These are phyloP conservation scores for Cladosporium velox DNA, from an alignment of 2,329 filamentous ascomycete species.

Conservation along the genomic window DNA sequence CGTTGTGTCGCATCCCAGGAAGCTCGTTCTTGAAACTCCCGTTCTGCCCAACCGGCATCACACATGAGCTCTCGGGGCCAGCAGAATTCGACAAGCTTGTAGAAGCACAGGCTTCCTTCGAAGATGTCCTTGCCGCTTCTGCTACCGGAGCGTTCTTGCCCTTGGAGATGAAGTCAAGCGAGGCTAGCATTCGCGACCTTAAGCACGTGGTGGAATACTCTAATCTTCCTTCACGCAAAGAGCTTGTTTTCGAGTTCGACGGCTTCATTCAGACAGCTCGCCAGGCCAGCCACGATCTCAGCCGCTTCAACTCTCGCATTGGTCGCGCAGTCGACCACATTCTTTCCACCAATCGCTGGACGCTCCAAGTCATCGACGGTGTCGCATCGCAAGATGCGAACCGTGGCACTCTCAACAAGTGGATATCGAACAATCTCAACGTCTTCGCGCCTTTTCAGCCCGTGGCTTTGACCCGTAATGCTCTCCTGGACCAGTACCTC, in stretches of 20 bases:
- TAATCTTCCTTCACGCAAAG: slow-evolving; percentile 65
- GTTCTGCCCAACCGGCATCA: slow-evolving; percentile 54
- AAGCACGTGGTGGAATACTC: slow-evolving; percentile 72
- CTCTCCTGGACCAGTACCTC: slow-evolving; percentile 72
- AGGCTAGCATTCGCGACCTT: slow-evolving; percentile 72
- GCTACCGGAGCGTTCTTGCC: slow-evolving; percentile 68
- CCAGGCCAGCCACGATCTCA: slow-evolving; percentile 65
- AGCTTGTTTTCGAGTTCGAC: slow-evolving; percentile 74
- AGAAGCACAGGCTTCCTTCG: slow-evolving; percentile 72
- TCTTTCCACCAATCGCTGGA: slow-evolving; percentile 75
- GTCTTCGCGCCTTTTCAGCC: slow-evolving; percentile 63
- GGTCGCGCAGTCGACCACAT: slow-evolving; percentile 73
- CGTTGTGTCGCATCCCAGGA: slow-evolving; percentile 70
- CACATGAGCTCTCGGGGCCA: slow-evolving; percentile 33
- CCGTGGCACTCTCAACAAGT: slow-evolving; percentile 43
- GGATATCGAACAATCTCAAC: slow-evolving; percentile 47
- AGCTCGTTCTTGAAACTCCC: slow-evolving; percentile 62
- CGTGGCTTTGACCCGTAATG: slow-evolving; percentile 59
- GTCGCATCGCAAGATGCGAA: slow-evolving; percentile 51
- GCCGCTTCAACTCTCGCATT: slow-evolving; percentile 75
- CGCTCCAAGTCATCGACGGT: slow-evolving; percentile 66
- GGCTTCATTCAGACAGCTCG: slow-evolving; percentile 71
- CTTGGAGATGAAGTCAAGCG: slow-evolving; percentile 76
- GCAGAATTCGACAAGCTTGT: slow-evolving; percentile 76
- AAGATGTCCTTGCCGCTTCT: slow-evolving; percentile 70